Percentiles rank a stretch among this genome's conserved stretches.
phyloP scores from a whole-genome alignment of 768 basidiomycete genomes.

The Mycena rosella region DNA sequence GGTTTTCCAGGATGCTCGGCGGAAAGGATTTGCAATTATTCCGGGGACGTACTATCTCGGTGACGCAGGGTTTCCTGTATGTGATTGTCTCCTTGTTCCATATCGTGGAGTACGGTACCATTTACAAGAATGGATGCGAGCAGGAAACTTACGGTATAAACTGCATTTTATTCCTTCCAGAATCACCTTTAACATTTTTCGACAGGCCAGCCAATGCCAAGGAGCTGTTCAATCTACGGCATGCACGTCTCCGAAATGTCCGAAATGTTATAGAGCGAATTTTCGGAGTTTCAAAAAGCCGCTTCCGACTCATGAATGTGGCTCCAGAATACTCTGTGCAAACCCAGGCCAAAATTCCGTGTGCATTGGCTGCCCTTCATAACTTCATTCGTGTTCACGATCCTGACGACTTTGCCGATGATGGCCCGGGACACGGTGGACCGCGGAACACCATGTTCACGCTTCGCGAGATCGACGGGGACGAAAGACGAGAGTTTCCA shows the following conservation, averaged over 20 bases:
- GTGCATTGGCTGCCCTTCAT: conserved; percentile 1
- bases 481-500: conserved; percentile 7
- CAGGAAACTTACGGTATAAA: conserved; percentile 17
- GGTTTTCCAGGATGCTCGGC: conserved; percentile 42
- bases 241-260: conserved; percentile 35
- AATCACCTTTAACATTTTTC: neutral
- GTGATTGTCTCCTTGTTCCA: conserved; percentile 44
- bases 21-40: conserved; percentile 35
- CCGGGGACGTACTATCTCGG: conserved; percentile 40
- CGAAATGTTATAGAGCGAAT: conserved; percentile 39
- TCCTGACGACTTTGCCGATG: conserved; percentile 6
- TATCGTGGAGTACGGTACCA: conserved; percentile 44
- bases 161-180: neutral
- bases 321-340: conserved; percentile 5
- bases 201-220: conserved; percentile 16
- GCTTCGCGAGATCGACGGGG: conserved; percentile 2
- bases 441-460: neutral
- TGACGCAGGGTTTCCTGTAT: conserved; percentile 42
- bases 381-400: conserved; percentile 10
- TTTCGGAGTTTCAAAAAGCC: conserved; percentile 39
- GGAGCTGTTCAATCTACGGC: conserved; percentile 40
- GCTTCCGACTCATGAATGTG: conserved; percentile 25
- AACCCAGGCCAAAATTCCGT: conserved; percentile 1
- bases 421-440: conserved; percentile 6
- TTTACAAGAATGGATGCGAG: conserved; percentile 39